Evolutionary conservation across 2,329 filamentous ascomycete species (phyloP).

Genomic region (Venturia carpophila): DNA sequence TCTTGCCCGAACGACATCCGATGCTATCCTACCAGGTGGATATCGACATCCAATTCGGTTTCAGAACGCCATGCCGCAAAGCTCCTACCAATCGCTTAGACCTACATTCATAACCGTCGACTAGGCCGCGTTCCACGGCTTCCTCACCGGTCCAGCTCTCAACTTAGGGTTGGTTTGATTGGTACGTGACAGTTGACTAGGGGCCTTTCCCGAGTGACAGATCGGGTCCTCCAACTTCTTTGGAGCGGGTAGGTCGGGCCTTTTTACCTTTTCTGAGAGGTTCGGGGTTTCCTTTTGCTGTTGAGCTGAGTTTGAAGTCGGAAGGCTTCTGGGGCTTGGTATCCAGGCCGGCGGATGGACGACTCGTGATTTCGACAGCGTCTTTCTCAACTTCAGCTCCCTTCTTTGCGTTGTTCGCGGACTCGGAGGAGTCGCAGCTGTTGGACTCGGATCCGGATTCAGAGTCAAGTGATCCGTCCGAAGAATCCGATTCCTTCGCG

Average conservation of each 20-base stretch:
- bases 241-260: neutral
- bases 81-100: no score
- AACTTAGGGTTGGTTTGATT: neutral
- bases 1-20: no score
- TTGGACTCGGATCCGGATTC: neutral
- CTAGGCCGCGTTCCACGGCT: neutral
- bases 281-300: neutral
- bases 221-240: neutral
- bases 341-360: neutral
- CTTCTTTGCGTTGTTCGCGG: neutral
- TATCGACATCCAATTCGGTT: neutral
- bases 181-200: neutral
- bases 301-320: neutral
- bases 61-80: neutral
- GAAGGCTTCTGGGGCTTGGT: neutral
- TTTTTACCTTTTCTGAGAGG: neutral
- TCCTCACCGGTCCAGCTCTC: neutral
- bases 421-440: neutral
- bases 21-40: neutral
- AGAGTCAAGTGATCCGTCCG: neutral
- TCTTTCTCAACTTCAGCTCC: neutral
- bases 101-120: no score
- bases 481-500: neutral
- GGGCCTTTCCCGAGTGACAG: neutral
- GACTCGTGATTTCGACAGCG: neutral